Conservation (phyloP, 108 stramenopile species). For the Seminavis robusta region DNA sequence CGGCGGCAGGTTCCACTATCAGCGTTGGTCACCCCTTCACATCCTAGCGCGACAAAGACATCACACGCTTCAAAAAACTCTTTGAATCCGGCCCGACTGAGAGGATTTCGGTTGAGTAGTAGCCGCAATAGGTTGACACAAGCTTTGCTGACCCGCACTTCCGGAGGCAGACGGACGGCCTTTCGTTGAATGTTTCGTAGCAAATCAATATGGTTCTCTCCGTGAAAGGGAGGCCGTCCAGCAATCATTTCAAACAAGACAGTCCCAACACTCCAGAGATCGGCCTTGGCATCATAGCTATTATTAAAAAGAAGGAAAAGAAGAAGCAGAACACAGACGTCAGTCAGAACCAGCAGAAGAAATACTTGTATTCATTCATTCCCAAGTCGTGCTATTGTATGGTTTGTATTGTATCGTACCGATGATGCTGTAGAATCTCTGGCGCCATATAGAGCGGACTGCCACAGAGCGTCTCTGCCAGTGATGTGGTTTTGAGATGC, state of each 20-base stretch:
- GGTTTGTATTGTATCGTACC: slow-evolving; percentile 25
- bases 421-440: slow-evolving; percentile 82
- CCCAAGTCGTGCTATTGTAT: neutral
- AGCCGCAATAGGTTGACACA: slow-evolving; percentile 76
- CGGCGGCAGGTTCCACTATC: slow-evolving; percentile 21
- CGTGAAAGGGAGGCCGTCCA: slow-evolving; percentile 83
- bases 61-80: slow-evolving; percentile 76
- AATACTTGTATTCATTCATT: neutral
- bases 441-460: slow-evolving; percentile 98
- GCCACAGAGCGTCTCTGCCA: slow-evolving; percentile 98
- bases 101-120: slow-evolving; percentile 75
- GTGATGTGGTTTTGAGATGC: slow-evolving; percentile 80
- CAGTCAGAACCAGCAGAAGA: neutral
- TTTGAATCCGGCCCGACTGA: slow-evolving; percentile 73
- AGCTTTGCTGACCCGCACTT: slow-evolving; percentile 76
- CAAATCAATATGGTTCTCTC: slow-evolving; percentile 89
- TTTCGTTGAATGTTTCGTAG: slow-evolving; percentile 83
- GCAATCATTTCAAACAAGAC: slow-evolving; percentile 97
- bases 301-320: neutral
- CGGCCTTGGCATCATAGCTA: slow-evolving; percentile 96
- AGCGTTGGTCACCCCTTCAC: slow-evolving; percentile 40
- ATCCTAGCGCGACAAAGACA: slow-evolving; percentile 80
- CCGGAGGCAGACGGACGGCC: slow-evolving; percentile 76
- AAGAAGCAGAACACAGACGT: neutral
- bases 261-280: slow-evolving; percentile 96